Evolutionary conservation across 1,284 basidiomycete genomes (phyloP).

Genomic region (Pseudozyma thailandica): DNA sequence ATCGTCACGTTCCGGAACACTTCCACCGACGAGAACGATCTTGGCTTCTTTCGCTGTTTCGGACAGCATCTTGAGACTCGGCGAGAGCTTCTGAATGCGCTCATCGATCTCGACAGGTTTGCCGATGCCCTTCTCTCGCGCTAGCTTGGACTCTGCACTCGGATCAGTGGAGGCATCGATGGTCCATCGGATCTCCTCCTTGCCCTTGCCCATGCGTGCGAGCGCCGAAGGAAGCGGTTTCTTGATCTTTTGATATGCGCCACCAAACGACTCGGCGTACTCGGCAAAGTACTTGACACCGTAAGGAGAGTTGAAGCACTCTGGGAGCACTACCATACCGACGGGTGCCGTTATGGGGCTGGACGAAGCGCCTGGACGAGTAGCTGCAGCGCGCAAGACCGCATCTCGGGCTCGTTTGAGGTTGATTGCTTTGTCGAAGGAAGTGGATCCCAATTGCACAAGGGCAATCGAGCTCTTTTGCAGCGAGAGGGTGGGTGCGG

Average conservation of each 20-base stretch:
- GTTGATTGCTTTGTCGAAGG: slow-evolving; percentile 61
- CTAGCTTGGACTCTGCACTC: slow-evolving; percentile 34
- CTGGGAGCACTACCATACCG: slow-evolving; percentile 72
- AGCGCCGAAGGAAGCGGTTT: slow-evolving; percentile 44
- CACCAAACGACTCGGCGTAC: slow-evolving; percentile 63
- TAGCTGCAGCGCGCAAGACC: slow-evolving; percentile 37
- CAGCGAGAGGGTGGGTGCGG: slow-evolving; percentile 38
- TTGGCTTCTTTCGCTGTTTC: slow-evolving; percentile 81
- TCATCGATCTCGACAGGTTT: slow-evolving; percentile 73
- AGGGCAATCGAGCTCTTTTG: slow-evolving; percentile 55
- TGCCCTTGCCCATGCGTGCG: slow-evolving; percentile 40
- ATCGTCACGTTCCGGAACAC: slow-evolving; percentile 64
- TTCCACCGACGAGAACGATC: slow-evolving; percentile 89
- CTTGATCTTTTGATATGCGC: slow-evolving; percentile 61
- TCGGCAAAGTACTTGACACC: slow-evolving; percentile 74
- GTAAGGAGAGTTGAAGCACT: slow-evolving; percentile 98
- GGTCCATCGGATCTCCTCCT: slow-evolving; percentile 51
- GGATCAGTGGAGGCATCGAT: slow-evolving; percentile 49
- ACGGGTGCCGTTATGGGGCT: slow-evolving; percentile 31
- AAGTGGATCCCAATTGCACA: slow-evolving; percentile 63
- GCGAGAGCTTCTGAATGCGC: slow-evolving; percentile 68
- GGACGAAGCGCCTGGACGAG: slow-evolving; percentile 17
- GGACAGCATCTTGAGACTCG: slow-evolving; percentile 85
- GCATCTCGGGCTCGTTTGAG: slow-evolving; percentile 56
- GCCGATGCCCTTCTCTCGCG: slow-evolving; percentile 42